These are phyloP conservation scores for Biscutella auriculata DNA, from an alignment of 441 rosid genomes.

Conservation along the genomic window DNA sequence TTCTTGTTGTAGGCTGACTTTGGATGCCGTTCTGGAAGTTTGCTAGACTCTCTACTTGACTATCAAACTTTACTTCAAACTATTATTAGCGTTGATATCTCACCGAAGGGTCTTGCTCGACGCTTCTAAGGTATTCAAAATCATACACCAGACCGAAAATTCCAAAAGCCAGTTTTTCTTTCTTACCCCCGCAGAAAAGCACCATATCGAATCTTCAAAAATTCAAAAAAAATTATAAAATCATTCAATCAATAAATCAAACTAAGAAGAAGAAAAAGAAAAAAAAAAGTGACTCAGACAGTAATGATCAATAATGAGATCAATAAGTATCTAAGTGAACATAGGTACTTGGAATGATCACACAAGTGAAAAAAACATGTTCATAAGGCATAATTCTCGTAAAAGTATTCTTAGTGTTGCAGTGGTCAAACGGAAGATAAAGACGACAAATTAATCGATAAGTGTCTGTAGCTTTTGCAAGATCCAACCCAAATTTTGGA, in stretches of 20 bases:
- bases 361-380: neutral
- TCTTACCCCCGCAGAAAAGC: slow-evolving; percentile 42
- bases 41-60: slow-evolving; percentile 64
- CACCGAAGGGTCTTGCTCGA: slow-evolving; percentile 55
- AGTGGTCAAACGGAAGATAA: neutral
- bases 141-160: too few relatives aligned
- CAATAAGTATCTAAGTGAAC: neutral
- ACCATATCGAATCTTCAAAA: slow-evolving; percentile 62
- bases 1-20: slow-evolving; percentile 49
- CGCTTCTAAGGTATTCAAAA: slow-evolving; percentile 63
- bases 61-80: slow-evolving; percentile 54
- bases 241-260: neutral
- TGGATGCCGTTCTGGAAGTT: slow-evolving; percentile 87
- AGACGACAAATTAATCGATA: neutral
- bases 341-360: neutral
- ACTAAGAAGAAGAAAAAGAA: neutral
- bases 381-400: too few relatives aligned
- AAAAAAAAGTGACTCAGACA: too few relatives aligned
- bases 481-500: slow-evolving; percentile 19
- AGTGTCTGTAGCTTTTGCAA: slow-evolving; percentile 4
- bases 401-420: neutral
- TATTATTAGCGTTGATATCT: slow-evolving; percentile 65
- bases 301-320: too few relatives aligned
- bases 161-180: slow-evolving; percentile 81
- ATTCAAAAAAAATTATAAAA: neutral